phyloP scores from a whole-genome alignment of 2,329 filamentous ascomycete genomes.

The Aspergillus spinulosporus region DNA sequence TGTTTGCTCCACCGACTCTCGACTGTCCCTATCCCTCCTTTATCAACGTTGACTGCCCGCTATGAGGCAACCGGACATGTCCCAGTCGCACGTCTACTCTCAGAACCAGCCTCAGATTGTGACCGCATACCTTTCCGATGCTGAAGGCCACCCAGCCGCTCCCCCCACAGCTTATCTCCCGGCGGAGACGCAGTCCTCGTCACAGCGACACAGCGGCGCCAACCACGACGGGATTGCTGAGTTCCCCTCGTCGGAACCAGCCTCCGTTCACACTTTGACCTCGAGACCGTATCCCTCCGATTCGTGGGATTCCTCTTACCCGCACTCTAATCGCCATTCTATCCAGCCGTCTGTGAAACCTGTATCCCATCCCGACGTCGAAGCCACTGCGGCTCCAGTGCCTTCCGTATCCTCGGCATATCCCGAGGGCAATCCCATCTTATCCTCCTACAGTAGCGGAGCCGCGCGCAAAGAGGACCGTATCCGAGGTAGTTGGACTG shows the following conservation, averaged over 20 bases:
- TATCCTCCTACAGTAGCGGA: slow-evolving; percentile 31
- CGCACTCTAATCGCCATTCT: slow-evolving; percentile 18
- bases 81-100: slow-evolving; percentile 38
- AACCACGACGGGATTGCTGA: slow-evolving; percentile 8
- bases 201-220: slow-evolving; percentile 13
- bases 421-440: slow-evolving; percentile 25
- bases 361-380: slow-evolving; percentile 14
- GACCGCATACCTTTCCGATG: slow-evolving; percentile 24
- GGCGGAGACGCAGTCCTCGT: slow-evolving; percentile 12
- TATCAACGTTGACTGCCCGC: slow-evolving; percentile 18
- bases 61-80: slow-evolving; percentile 39
- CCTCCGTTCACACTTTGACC: slow-evolving; percentile 23
- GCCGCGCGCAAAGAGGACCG: slow-evolving; percentile 33
- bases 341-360: slow-evolving; percentile 21
- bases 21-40: slow-evolving; percentile 15
- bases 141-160: slow-evolving; percentile 21
- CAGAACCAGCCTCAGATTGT: slow-evolving; percentile 31
- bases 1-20: slow-evolving; percentile 24
- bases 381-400: slow-evolving; percentile 20
- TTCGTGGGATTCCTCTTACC: slow-evolving; percentile 26
- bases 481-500: slow-evolving; percentile 33
- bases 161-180: slow-evolving; percentile 21
- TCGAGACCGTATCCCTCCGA: slow-evolving; percentile 25
- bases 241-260: slow-evolving; percentile 23
- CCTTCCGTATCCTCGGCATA: slow-evolving; percentile 26